Base-by-base conservation (phyloP, 108 stramenopile species). In the Pseudonitzschia multistriata region DNA sequence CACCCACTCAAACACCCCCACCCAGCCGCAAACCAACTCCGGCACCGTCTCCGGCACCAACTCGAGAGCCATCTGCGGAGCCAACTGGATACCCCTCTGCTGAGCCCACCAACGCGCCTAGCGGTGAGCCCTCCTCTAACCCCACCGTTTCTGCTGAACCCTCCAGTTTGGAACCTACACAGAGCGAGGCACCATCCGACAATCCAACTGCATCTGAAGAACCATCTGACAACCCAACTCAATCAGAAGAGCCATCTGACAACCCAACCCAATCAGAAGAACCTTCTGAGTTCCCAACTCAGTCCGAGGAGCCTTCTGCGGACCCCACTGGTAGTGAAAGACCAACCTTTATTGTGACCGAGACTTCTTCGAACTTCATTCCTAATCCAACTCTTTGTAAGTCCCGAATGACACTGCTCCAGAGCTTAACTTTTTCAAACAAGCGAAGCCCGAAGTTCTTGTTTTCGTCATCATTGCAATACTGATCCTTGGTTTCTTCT, bases 191-290 rank as follows among this genome's bases (percentile, higher is more conserved):
- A 59, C 57, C 57, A 8, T 59, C 57, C 11, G 57, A 59, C 19
- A 35, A 29, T 59, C 57, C 57, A 15, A 59, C 57, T 2, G 2
- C 31, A 33, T 59, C 57, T 3, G 57, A 59, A 5, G 57, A 59
- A 33, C 57, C 57, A 35, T 59, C 57, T 10, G 57, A 59, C 8
- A 33, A 59, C 15, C 57, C 57, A 35, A 59, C 57, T 4, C 10
- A 11, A 33, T 59, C 57, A 33, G 57, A 59, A 59, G 57, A 59
- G 17, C 57, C 57, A 59, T 59, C 57, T 7, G 57, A 59, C 4
- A 59, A 33, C 35, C 57, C 57, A 17, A 59, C 57, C 3, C 3
- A 30, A 5, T 35, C 33, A n/a, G 33, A 29, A n/a, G 57, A 59
- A 59, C 57, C 57, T n/a, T 59, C 57, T 29, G 34, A 59, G 13